phyloP scores from a whole-genome alignment of 2,329 filamentous ascomycete genomes.

The Phoma sp. region DNA sequence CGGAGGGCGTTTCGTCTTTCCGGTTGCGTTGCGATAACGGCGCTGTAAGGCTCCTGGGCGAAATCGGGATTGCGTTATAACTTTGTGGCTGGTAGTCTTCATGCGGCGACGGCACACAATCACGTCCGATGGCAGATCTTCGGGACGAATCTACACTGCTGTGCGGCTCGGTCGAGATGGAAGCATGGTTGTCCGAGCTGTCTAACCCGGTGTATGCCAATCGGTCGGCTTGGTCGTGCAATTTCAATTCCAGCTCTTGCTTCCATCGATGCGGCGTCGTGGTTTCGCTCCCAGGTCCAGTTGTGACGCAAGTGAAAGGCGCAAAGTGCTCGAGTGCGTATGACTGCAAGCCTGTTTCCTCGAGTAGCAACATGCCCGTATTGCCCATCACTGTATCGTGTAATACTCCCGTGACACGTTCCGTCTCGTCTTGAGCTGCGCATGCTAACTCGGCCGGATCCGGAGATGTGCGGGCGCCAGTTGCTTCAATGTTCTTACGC shows the following conservation, averaged over 20 bases:
- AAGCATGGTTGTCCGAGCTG: neutral
- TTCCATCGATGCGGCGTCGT: conserved; percentile 7
- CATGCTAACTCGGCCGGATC: conserved; percentile 13
- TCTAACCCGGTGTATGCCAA: conserved; percentile 13
- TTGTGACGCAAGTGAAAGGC: conserved; percentile 41
- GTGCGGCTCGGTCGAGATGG: conserved; percentile 22
- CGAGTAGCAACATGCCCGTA: conserved; percentile 56
- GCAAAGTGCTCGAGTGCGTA: conserved; percentile 42
- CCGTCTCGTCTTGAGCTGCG: conserved; percentile 20
- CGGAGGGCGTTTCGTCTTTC: neutral
- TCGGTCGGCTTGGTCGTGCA: conserved; percentile 19
- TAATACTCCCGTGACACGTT: conserved; percentile 18
- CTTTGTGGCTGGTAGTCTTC: conserved; percentile 28
- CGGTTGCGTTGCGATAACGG: conserved; percentile 6
- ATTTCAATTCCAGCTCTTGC: conserved; percentile 19
- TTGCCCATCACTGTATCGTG: conserved; percentile 55
- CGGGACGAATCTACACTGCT: conserved; percentile 18
- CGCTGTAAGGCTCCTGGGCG: conserved; percentile 18
- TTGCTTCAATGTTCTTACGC: conserved; percentile 20
- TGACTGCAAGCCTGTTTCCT: conserved; percentile 54
- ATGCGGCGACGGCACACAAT: conserved; percentile 25
- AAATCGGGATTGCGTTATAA: conserved; percentile 29
- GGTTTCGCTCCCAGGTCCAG: conserved; percentile 15
- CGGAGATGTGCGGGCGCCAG: conserved; percentile 8
- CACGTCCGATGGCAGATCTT: conserved; percentile 29